phyloP scores from a whole-genome alignment of 2,329 filamentous ascomycete genomes.

The Talaromyces marneffei region DNA sequence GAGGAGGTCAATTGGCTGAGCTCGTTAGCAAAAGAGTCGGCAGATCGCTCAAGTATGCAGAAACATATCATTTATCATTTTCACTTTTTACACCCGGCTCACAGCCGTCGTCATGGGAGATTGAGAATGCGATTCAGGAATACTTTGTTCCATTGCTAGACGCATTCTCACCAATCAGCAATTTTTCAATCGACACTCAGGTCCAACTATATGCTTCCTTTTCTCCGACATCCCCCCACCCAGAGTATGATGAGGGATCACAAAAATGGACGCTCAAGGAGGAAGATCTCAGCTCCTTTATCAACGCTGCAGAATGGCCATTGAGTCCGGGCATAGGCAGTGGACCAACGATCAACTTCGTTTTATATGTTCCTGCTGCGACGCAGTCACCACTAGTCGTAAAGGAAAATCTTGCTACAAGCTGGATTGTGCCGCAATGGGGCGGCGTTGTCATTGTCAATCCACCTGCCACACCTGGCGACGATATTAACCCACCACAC shows the following conservation, averaged over 20 bases:
- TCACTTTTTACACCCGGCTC: slow-evolving; percentile 82
- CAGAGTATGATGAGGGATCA: slow-evolving; percentile 48
- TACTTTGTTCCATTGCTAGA: slow-evolving; percentile 78
- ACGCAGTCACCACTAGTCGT: slow-evolving; percentile 55
- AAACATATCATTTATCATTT: slow-evolving; percentile 92
- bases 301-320: slow-evolving; percentile 97
- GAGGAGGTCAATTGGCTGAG: slow-evolving; percentile 40
- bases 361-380: slow-evolving; percentile 78
- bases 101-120: slow-evolving; percentile 81
- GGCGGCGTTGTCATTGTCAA: slow-evolving; percentile 70
- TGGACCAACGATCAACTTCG: slow-evolving; percentile 92
- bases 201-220: slow-evolving; percentile 83
- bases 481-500: slow-evolving; percentile 38
- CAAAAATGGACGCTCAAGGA: slow-evolving; percentile 66
- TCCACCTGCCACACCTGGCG: slow-evolving; percentile 36
- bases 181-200: slow-evolving; percentile 94
- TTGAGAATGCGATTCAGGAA: slow-evolving; percentile 71
- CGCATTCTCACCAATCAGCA: slow-evolving; percentile 75
- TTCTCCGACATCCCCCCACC: slow-evolving; percentile 55
- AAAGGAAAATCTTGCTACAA: slow-evolving; percentile 57
- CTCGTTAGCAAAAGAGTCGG: slow-evolving; percentile 65
- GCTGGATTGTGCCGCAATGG: slow-evolving; percentile 97
- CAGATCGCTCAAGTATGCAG: slow-evolving; percentile 80
- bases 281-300: slow-evolving; percentile 86
- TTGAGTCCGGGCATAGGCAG: slow-evolving; percentile 87